Base-by-base conservation (phyloP, 257 asterid species). In the Ocimum tenuiflorum region DNA sequence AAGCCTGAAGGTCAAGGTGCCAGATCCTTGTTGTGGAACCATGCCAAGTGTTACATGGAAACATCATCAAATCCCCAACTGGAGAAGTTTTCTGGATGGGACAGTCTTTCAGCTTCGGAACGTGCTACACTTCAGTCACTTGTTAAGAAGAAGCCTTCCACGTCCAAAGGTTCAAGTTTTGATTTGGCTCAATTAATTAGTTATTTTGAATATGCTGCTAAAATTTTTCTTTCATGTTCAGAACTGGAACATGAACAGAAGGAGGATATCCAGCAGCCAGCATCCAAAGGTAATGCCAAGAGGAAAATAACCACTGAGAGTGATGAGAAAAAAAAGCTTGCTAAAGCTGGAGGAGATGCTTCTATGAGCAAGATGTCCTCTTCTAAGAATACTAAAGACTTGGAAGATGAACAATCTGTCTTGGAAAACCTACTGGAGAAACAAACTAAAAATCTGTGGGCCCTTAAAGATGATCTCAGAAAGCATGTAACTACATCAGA, bases 391-490 rank as follows among this genome's bases (percentile, higher is more conserved):
- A 29, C 46, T 35, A 60, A 71, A 56, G 60, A 57, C 19, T 59
- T 67, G 43, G 73, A 73, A 74, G 77, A 72, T 51, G 81, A 62
- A 60, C 60, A 42, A 38, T 51, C 83, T 47, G 69, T 61, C 43
- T 56, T 75, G 68, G 90, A 86, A 64, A 81, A 73, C 70, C 88
- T 82, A 75, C 79, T 90, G 72, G 96, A 94, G 80, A 77, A 57
- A 27, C 99, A 94, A 80, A 76, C 74, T 8, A 90, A 63, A 75
- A 75, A 79, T 47, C 63, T 88, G 27, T 94, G 99, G 99, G 85
- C 82, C 71, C 85, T 94, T 58, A 94, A 90, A 73, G 99, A 94
- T 75, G 96, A 94, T 75, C 85, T 94, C 24, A 94, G 82, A 72
- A 94, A 84, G 83, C 76, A 90, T 64, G 95, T 83, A 33, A 74